A percentile compares a stretch with the other conserved stretches of the same genome.
phyloP scores from a whole-genome alignment of 192 early-diverging fungal genomes.

The Rhizoclosmatium globosum region DNA sequence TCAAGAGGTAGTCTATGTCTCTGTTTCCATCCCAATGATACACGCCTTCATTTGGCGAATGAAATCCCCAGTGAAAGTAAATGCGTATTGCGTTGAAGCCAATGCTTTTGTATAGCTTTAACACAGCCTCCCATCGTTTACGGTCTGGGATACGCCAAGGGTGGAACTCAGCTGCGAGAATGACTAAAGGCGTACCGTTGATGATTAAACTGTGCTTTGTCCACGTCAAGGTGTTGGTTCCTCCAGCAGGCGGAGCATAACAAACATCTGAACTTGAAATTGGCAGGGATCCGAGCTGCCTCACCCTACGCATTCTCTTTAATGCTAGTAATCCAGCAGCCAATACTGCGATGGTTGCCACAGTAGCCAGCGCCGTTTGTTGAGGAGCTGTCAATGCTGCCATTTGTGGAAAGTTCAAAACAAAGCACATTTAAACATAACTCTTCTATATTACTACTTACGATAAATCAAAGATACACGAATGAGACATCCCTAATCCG shows the following conservation, averaged over 20 bases:
- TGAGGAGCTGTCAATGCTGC: too few species aligned
- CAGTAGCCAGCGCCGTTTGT: neutral
- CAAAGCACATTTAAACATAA: too few species aligned
- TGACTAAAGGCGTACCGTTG: slow-evolving; percentile 67
- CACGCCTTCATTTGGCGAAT: slow-evolving; percentile 65
- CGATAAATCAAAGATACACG: too few species aligned
- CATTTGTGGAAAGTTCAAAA: too few species aligned
- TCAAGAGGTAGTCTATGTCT: slow-evolving; percentile 75
- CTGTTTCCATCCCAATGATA: slow-evolving; percentile 76
- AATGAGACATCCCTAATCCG: too few species aligned
- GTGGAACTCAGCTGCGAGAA: slow-evolving; percentile 85
- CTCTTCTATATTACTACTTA: too few species aligned
- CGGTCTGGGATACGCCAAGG: slow-evolving; percentile 84
- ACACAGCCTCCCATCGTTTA: slow-evolving; percentile 68
- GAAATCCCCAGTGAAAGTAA: slow-evolving; percentile 89
- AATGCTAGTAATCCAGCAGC: neutral
- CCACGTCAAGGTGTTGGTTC: slow-evolving; percentile 62
- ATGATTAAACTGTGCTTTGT: slow-evolving; percentile 76
- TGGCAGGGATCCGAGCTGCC: slow-evolving; percentile 14
- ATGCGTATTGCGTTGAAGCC: slow-evolving; percentile 69
- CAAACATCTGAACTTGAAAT: neutral
- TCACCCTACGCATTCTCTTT: neutral
- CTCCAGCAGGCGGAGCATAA: too few species aligned
- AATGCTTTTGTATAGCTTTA: slow-evolving; percentile 70
- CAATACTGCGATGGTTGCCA: neutral